phyloP scores from a whole-genome alignment of 331 rosid species.

The Ulmus americana region DNA sequence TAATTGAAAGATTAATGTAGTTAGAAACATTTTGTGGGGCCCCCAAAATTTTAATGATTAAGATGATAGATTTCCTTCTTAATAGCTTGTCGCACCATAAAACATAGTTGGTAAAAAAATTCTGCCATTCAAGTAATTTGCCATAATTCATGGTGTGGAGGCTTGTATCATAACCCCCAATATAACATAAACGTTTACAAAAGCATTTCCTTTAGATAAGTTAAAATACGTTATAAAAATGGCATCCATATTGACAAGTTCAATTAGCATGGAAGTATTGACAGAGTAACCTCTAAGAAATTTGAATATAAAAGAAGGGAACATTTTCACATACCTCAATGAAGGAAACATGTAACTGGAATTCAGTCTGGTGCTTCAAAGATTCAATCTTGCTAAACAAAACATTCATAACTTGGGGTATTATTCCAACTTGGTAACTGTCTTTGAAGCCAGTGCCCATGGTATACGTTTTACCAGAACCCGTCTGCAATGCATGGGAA shows the following conservation, averaged over 20 bases:
- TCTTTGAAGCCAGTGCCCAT: constrained; percentile 98
- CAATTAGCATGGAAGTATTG: not conserved
- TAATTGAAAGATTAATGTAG: not conserved
- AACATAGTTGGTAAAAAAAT: not conserved
- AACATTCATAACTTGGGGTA: constrained; percentile 90
- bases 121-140: not conserved
- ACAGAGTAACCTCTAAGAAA: not conserved
- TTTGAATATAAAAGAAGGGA: constrained; percentile 3
- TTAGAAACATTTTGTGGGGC: not conserved
- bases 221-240: too few species aligned
- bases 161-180: not conserved
- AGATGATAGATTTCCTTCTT: not conserved
- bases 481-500: constrained; percentile 70
- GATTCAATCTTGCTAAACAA: constrained; percentile 77
- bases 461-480: constrained; percentile 98
- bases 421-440: constrained; percentile 71
- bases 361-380: constrained; percentile 72
- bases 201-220: not conserved
- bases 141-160: not conserved
- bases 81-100: not conserved
- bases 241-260: too few species aligned
- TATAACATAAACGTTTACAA: not conserved
- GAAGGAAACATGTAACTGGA: constrained; percentile 92
- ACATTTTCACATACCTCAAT: constrained; percentile 58
- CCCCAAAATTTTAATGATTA: not conserved